Base-by-base conservation (phyloP, 1,284 basidiomycete genomes). In the Boletus subluridellus region DNA sequence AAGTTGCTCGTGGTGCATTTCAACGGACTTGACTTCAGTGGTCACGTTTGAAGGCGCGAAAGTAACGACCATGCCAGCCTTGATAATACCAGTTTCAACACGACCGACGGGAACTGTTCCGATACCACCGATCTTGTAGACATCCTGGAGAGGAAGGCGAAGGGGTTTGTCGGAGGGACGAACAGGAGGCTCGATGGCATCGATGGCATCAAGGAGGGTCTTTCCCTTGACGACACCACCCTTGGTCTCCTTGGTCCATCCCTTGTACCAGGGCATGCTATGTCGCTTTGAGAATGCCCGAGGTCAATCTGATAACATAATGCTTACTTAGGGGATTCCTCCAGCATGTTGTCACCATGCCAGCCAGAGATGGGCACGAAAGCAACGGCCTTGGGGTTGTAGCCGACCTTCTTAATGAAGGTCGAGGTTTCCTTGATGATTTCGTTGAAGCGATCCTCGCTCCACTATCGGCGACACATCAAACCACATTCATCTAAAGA, bases 81-180 rank as follows among this genome's bases (percentile, higher is more conserved):
- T 98, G 89, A 99, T 98, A 80, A 95, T 77, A 90, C 97, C 96
- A 74, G 97, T 99, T 86, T 99, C 96, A 74, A 99, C 96, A 94
- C 97, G 96, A 79, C 96, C 96, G 82, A 99, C 96, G 77, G 96
- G 96, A 72, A 99, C 97, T 72, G 96, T 99, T 70, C 96, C 96
- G 74, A 99, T 99, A 95, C 96, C 96, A 82, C 96, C 96, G 74
- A 99, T 99, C 88, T 99, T 99, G 94, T 99, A 99, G 73, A 99
- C 96, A 87, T 99, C 96, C 87, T 99, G 96, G 80, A 99, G 95
- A 73, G 96, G 96, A 67, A 99, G 95, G 84, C 96, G 95, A 82
- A 99, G 96, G 72, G 96, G 95, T 86, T 97, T 98, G 86, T 99
- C 96, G 77, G 92, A 92, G 68, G 97, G 97, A 78, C 96, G 94